Percentiles rank a stretch among this genome's conserved stretches.
phyloP scores from a whole-genome alignment of 495 filamentous ascomycete species.

The Xylaria castorea region DNA sequence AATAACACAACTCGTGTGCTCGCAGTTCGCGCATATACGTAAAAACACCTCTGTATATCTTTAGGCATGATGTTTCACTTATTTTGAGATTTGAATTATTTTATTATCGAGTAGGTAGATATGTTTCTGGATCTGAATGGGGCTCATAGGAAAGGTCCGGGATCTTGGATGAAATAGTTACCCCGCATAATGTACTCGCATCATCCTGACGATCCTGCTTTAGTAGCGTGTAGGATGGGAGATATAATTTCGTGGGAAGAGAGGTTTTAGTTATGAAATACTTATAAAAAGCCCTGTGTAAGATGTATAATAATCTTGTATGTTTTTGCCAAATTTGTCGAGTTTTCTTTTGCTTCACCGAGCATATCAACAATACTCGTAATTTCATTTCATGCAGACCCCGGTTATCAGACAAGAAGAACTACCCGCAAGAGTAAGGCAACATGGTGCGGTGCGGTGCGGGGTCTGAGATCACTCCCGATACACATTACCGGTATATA shows the following conservation, averaged over 20 bases:
- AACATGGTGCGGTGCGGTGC: background rate
- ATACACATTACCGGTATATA: conserved; percentile 4
- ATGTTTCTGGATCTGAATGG: background rate
- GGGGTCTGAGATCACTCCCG: conserved; percentile 18
- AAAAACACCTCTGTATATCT: background rate
- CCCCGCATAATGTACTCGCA: background rate
- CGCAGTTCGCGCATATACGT: background rate
- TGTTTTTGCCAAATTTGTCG: background rate
- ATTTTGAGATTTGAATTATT: background rate
- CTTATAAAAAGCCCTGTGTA: background rate
- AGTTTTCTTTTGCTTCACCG: background rate
- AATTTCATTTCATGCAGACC: background rate
- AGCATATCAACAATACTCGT: background rate
- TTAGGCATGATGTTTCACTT: background rate
- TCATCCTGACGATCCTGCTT: background rate
- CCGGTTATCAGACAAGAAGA: background rate
- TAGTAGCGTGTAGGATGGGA: background rate
- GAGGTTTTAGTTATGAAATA: background rate
- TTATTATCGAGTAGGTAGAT: background rate
- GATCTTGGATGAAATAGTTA: background rate
- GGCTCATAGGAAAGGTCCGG: background rate
- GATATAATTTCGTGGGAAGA: background rate
- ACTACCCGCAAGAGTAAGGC: background rate
- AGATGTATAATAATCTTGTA: background rate
- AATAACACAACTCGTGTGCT: background rate